These are phyloP conservation scores for Boletus rubropictus DNA, from an alignment of 768 basidiomycete genomes.

Conservation along the genomic window DNA sequence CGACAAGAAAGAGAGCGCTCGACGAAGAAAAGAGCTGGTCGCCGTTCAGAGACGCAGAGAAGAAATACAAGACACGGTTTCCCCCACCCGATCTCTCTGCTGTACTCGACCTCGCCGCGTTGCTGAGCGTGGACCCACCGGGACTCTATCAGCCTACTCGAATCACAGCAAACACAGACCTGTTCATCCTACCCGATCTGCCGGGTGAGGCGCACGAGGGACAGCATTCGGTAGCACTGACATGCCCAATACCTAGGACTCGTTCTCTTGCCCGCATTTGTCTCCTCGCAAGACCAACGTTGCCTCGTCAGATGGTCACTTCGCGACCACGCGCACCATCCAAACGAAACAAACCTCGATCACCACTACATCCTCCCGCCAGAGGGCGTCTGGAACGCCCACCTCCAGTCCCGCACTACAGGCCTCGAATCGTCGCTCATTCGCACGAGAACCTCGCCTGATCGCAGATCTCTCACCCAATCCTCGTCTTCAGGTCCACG, in stretches of 20 bases:
- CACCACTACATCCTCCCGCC: constrained; percentile 75
- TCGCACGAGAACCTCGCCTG: constrained; percentile 34
- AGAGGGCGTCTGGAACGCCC: constrained; percentile 73
- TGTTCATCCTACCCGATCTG: constrained; percentile 27
- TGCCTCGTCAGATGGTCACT: constrained; percentile 70
- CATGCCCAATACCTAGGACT: constrained; percentile 54
- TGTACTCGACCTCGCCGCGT: constrained; percentile 63
- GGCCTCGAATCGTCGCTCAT: constrained; percentile 35
- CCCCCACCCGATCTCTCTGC: constrained; percentile 68
- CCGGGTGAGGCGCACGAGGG: constrained; percentile 32
- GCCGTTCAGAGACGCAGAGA: constrained; percentile 72
- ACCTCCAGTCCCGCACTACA: constrained; percentile 32
- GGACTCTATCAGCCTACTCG: constrained; percentile 1
- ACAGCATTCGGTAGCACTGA: not conserved
- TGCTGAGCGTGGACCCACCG: constrained; percentile 13
- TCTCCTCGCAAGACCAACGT: constrained; percentile 59
- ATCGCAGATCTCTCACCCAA: constrained; percentile 1
- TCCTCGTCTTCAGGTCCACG: constrained; percentile 46
- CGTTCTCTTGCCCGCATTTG: constrained; percentile 73
- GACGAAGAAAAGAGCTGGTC: constrained; percentile 56
- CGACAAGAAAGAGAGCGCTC: constrained; percentile 48
- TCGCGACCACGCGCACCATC: constrained; percentile 62
- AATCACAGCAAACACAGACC: not conserved
- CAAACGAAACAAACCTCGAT: constrained; percentile 88
- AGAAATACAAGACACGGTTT: constrained; percentile 72